A percentile compares a stretch with the other conserved stretches of the same genome.
Evolutionary conservation across 2,329 filamentous ascomycete genomes (phyloP).

Genomic region (Hypoxylon sp.): DNA sequence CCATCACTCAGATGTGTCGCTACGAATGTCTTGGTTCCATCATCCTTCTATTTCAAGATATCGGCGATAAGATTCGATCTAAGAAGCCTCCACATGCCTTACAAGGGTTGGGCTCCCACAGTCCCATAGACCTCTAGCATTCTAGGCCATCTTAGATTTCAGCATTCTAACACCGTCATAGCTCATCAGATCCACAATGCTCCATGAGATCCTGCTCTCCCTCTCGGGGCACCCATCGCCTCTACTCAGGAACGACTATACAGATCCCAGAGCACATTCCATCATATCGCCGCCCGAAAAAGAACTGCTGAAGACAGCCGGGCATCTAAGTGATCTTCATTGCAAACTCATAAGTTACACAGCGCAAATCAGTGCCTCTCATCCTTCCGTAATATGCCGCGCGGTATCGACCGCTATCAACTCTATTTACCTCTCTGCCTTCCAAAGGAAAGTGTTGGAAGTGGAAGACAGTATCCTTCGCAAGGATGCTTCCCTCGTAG

Average conservation of each 20-base stretch:
- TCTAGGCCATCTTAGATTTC: constrained; percentile 36
- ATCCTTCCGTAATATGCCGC: constrained; percentile 86
- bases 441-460: constrained; percentile 86
- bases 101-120: constrained; percentile 45
- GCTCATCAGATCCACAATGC: constrained; percentile 71
- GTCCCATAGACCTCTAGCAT: constrained; percentile 17
- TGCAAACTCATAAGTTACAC: constrained; percentile 78
- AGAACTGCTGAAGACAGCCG: constrained; percentile 82
- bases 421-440: constrained; percentile 80
- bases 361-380: constrained; percentile 75
- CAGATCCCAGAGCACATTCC: constrained; percentile 62
- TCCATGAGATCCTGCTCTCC: constrained; percentile 98
- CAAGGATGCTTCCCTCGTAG: constrained; percentile 83
- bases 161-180: constrained; percentile 42
- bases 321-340: constrained; percentile 84
- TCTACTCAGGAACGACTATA: constrained; percentile 74
- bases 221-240: constrained; percentile 94
- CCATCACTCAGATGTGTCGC: constrained; percentile 63
- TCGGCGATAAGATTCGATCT: constrained; percentile 58
- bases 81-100: constrained; percentile 53
- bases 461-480: constrained; percentile 85
- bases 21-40: constrained; percentile 67
- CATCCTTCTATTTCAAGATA: constrained; percentile 63
- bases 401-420: constrained; percentile 86
- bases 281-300: constrained; percentile 83